Conservation (phyloP, 441 rosid species). For the Gossypium trilobum region DNA sequence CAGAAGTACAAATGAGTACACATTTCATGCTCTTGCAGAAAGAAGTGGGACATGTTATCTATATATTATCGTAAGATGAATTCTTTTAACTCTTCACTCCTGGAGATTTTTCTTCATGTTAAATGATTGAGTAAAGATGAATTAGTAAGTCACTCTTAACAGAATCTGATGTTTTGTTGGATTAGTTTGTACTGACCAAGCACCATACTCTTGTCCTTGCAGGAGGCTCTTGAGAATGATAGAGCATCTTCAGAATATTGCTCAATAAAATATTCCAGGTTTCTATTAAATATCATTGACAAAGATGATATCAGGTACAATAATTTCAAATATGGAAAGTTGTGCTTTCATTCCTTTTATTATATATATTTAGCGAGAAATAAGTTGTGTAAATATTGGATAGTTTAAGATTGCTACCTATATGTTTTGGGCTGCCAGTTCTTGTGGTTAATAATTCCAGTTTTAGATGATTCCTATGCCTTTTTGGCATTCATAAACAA, state of each 20-base stretch:
- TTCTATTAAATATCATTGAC: not conserved
- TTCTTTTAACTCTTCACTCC: not conserved
- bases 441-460: too few species aligned
- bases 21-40: not conserved
- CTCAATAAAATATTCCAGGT: not conserved
- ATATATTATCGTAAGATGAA: not conserved
- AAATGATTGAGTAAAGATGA: not conserved
- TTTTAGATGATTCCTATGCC: too few species aligned
- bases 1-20: not conserved
- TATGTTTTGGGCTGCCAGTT: too few species aligned
- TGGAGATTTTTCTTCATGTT: not conserved
- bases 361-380: too few species aligned
- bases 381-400: too few species aligned
- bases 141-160: not conserved
- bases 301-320: not conserved
- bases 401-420: too few species aligned
- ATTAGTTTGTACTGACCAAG: not conserved
- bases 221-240: slow-evolving; percentile 1
- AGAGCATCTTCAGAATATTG: not conserved
- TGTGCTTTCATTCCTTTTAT: not conserved
- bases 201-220: not conserved
- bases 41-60: not conserved
- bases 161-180: not conserved
- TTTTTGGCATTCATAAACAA: too few species aligned
- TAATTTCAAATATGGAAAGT: not conserved